A percentile compares a stretch with the other conserved stretches of the same genome.
Conservation (phyloP, 2,329 filamentous ascomycete genomes). For the Albophoma yamanashiensis region DNA sequence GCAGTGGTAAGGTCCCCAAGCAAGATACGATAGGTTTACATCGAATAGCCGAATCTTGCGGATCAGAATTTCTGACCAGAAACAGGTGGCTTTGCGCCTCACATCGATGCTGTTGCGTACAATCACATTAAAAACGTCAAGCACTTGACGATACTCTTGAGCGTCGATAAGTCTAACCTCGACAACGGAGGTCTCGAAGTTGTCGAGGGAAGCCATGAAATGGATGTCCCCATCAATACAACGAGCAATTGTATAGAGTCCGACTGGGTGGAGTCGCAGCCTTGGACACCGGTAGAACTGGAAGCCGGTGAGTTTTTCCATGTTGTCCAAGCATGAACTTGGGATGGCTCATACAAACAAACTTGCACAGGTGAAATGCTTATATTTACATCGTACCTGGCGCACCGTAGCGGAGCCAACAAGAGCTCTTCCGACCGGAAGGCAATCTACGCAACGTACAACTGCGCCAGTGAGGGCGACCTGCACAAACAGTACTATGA, state of each 20-base stretch:
- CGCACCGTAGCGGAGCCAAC: conserved; percentile 8
- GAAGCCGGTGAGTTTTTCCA: conserved; percentile 4
- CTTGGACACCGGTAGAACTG: conserved; percentile 9
- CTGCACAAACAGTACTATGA: conserved; percentile 9
- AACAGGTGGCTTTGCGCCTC: conserved; percentile 10
- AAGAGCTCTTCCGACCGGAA: conserved; percentile 6
- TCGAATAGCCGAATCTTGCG: background rate
- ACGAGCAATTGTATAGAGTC: conserved; percentile 7
- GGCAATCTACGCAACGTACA: conserved; percentile 11
- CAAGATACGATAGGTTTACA: too few relatives aligned
- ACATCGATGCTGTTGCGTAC: conserved; percentile 11
- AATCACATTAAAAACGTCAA: conserved; percentile 9
- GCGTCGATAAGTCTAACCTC: conserved; percentile 7
- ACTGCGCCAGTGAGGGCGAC: conserved; percentile 8
- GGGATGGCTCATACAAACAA: background rate
- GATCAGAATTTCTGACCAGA: background rate
- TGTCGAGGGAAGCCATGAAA: conserved; percentile 7
- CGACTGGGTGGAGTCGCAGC: conserved; percentile 5
- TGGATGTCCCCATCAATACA: conserved; percentile 6
- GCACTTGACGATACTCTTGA: conserved; percentile 9
- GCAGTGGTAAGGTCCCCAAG: conserved; percentile 4
- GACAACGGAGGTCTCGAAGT: conserved; percentile 9
- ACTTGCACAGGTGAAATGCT: conserved; percentile 5
- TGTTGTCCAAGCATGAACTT: background rate
- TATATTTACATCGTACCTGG: conserved; percentile 9